Conservation (phyloP, 73 alveolate genomes). For the Paramecium biaurelia region DNA sequence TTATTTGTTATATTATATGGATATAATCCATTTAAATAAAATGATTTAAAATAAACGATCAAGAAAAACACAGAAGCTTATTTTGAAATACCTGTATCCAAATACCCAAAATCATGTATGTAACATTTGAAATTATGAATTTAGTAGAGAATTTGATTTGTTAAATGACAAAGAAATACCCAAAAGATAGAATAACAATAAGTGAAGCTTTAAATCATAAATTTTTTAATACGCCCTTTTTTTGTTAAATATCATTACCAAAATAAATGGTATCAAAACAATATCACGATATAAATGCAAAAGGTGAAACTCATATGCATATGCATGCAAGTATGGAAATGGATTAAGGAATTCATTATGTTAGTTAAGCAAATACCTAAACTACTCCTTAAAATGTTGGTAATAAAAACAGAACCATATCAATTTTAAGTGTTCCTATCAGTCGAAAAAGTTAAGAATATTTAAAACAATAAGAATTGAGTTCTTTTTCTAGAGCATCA, state of each 20-base stretch:
- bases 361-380: slow-evolving; percentile 19
- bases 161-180: slow-evolving; percentile 3
- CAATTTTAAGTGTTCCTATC: background rate
- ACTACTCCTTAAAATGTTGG: background rate
- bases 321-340: slow-evolving; percentile 36
- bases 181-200: background rate
- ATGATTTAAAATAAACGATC: background rate
- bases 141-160: slow-evolving; percentile 8
- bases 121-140: background rate
- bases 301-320: background rate
- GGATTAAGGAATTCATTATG: slow-evolving; percentile 22
- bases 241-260: background rate
- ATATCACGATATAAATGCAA: background rate
- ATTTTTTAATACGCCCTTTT: background rate
- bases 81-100: slow-evolving; percentile 17
- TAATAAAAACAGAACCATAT: background rate
- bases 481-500: background rate
- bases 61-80: slow-evolving; percentile 33
- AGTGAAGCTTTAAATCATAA: slow-evolving; percentile 36
- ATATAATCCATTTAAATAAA: slow-evolving; percentile 32
- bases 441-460: background rate
- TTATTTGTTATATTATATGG: slow-evolving; percentile 24
- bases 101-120: slow-evolving; percentile 15
- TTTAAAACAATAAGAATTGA: background rate
- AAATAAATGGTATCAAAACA: slow-evolving; percentile 10